These are phyloP conservation scores for Biscogniauxia sp. DNA, from an alignment of 2,329 filamentous ascomycete species.

Conservation along the genomic window DNA sequence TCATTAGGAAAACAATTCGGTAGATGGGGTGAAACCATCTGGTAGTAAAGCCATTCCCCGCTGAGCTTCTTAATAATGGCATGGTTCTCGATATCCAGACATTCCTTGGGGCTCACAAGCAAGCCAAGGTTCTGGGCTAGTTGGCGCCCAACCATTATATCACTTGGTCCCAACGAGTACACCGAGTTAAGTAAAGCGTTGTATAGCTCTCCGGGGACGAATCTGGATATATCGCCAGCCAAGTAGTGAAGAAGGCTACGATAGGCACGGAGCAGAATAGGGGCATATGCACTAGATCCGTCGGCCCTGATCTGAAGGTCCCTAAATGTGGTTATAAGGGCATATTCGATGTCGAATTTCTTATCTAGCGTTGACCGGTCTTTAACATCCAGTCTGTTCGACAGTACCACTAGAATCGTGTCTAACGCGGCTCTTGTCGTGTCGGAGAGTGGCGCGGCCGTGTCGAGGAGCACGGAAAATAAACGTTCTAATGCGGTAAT, in stretches of 20 bases:
- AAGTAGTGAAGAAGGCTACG: constrained; percentile 30
- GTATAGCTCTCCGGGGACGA: constrained; percentile 7
- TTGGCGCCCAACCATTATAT: constrained; percentile 23
- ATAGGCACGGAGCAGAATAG: constrained; percentile 19
- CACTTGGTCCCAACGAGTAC: constrained; percentile 12
- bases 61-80: constrained; percentile 25
- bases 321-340: constrained; percentile 8
- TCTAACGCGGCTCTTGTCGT: constrained; percentile 26
- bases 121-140: constrained; percentile 28
- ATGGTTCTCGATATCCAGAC: constrained; percentile 26
- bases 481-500: constrained; percentile 17
- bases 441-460: constrained; percentile 16
- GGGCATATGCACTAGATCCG: constrained; percentile 5
- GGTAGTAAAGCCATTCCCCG: constrained; percentile 29
- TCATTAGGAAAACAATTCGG: constrained; percentile 38
- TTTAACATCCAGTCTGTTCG: constrained; percentile 27
- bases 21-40: constrained; percentile 35
- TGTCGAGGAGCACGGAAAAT: constrained; percentile 3
- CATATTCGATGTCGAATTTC: constrained; percentile 17
- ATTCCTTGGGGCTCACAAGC: constrained; percentile 28
- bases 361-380: constrained; percentile 1
- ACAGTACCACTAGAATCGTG: constrained; percentile 23
- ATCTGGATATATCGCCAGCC: constrained; percentile 31
- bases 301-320: not conserved
- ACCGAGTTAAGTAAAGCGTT: constrained; percentile 24